These are phyloP conservation scores for Neonectria sp. DNA, from an alignment of 2,329 filamentous ascomycete genomes.

Conservation along the genomic window DNA sequence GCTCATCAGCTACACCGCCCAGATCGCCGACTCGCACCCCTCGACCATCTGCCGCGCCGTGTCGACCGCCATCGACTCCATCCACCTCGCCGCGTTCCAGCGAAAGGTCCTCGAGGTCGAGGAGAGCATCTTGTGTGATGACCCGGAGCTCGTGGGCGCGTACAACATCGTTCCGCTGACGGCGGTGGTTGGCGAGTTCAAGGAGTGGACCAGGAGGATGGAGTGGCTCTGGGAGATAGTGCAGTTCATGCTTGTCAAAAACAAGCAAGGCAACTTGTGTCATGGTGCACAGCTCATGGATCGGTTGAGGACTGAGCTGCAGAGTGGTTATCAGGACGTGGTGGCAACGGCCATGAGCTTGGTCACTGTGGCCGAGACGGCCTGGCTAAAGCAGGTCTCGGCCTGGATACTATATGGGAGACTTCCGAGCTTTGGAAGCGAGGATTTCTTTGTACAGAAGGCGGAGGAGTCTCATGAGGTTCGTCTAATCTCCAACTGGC, in stretches of 20 bases:
- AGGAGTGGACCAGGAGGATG: slow-evolving; percentile 87
- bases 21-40: slow-evolving; percentile 78
- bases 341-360: slow-evolving; percentile 82
- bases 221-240: slow-evolving; percentile 87
- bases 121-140: slow-evolving; percentile 79
- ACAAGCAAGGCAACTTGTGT: slow-evolving; percentile 59
- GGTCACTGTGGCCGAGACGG: slow-evolving; percentile 84
- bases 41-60: slow-evolving; percentile 92
- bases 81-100: slow-evolving; percentile 86
- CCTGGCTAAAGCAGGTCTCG: slow-evolving; percentile 92
- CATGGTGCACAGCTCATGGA: slow-evolving; percentile 84
- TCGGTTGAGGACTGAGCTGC: slow-evolving; percentile 79
- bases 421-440: slow-evolving; percentile 80
- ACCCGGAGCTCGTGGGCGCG: slow-evolving; percentile 86
- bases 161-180: slow-evolving; percentile 96
- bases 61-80: slow-evolving; percentile 80
- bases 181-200: slow-evolving; percentile 85
- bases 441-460: slow-evolving; percentile 88
- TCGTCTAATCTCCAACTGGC: slow-evolving; percentile 30
- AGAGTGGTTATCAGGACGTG: slow-evolving; percentile 91
- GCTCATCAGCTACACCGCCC: slow-evolving; percentile 76
- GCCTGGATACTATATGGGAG: slow-evolving; percentile 94
- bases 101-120: slow-evolving; percentile 89
- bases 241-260: slow-evolving; percentile 73
- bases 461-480: slow-evolving; percentile 60